Percentiles rank a stretch among this genome's conserved stretches.
Evolutionary conservation across 805 yeast genomes (phyloP).

Genomic region (Sugiyamaella americana): DNA sequence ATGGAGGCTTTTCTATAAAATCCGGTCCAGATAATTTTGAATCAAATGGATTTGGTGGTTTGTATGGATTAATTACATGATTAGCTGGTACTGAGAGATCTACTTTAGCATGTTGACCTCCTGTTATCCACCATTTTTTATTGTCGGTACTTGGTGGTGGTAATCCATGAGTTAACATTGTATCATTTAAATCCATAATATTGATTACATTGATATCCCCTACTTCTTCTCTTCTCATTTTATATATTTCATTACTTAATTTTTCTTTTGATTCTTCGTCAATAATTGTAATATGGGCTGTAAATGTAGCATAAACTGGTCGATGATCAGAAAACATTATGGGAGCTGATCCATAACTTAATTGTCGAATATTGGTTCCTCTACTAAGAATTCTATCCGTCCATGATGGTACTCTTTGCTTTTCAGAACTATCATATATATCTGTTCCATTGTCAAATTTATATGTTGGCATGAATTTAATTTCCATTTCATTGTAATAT

Average conservation of each 20-base stretch:
- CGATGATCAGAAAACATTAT: constrained; percentile 78
- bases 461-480: constrained; percentile 83
- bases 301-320: constrained; percentile 82
- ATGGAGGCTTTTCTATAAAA: constrained; percentile 35
- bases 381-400: constrained; percentile 78
- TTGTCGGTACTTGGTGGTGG: constrained; percentile 88
- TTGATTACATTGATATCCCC: constrained; percentile 30
- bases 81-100: constrained; percentile 37
- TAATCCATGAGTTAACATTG: constrained; percentile 37
- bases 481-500: constrained; percentile 68
- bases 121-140: constrained; percentile 88
- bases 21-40: constrained; percentile 41
- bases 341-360: constrained; percentile 63
- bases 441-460: constrained; percentile 83
- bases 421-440: constrained; percentile 81
- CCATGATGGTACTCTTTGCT: constrained; percentile 93
- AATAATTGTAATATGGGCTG: constrained; percentile 58
- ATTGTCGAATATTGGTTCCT: constrained; percentile 53
- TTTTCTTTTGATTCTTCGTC: constrained; percentile 55
- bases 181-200: constrained; percentile 24
- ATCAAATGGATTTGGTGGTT: constrained; percentile 69
- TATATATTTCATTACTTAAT: constrained; percentile 54
- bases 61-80: constrained; percentile 59
- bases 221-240: constrained; percentile 43
- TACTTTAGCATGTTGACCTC: constrained; percentile 70